Evolutionary conservation across 2,329 filamentous ascomycete genomes (phyloP).

Genomic region (Hypoxylon sp.): DNA sequence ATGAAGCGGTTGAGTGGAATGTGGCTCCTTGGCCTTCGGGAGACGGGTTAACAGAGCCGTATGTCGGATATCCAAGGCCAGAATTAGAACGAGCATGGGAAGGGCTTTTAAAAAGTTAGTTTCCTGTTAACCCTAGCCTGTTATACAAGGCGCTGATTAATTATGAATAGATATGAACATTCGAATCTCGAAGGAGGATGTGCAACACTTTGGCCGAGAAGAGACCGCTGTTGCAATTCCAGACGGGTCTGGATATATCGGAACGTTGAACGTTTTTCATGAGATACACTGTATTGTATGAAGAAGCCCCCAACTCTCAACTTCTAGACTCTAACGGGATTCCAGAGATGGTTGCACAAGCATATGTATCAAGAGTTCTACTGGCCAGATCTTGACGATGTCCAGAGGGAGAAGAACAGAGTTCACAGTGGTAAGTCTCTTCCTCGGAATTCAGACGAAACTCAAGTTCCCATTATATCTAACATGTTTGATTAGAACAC

Average conservation of each 20-base stretch:
- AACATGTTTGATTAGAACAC: conserved; percentile 14
- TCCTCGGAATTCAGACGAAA: background rate
- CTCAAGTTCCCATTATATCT: background rate
- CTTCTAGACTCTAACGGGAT: background rate
- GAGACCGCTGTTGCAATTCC: conserved; percentile 16
- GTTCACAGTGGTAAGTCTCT: conserved; percentile 12
- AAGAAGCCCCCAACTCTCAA: background rate
- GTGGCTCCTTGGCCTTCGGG: conserved; percentile 6
- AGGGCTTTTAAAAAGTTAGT: conserved; percentile 9
- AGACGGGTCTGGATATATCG: conserved; percentile 14
- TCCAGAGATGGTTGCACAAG: conserved; percentile 8
- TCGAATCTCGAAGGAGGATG: conserved; percentile 10
- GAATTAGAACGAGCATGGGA: conserved; percentile 12
- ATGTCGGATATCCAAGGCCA: conserved; percentile 8
- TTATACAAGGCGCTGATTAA: background rate
- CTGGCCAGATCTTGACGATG: conserved; percentile 9
- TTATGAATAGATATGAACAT: conserved; percentile 16
- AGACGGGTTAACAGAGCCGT: conserved; percentile 9
- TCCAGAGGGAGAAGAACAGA: conserved; percentile 21
- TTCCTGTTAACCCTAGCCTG: background rate
- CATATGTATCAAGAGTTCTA: conserved; percentile 13
- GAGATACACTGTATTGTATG: conserved; percentile 26
- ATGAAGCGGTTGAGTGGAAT: conserved; percentile 1
- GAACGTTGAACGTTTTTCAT: conserved; percentile 19
- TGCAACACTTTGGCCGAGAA: conserved; percentile 18